phyloP scores from a whole-genome alignment of 257 asterid species.

The Plantago elongata region DNA sequence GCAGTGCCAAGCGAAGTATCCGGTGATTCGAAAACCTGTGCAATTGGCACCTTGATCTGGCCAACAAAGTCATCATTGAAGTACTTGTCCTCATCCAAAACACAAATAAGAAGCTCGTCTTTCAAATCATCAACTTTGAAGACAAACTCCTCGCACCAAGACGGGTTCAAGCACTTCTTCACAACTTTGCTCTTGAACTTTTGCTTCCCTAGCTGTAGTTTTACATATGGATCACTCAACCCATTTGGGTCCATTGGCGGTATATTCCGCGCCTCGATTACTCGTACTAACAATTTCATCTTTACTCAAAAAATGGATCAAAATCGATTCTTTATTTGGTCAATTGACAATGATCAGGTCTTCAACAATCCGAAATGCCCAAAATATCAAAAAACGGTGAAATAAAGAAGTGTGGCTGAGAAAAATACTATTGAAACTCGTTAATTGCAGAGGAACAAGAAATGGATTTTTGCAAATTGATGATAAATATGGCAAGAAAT shows the following conservation, averaged over 20 bases:
- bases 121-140: constrained; percentile 80
- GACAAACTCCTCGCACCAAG: constrained; percentile 91
- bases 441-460: constrained; percentile 16
- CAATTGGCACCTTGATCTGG: constrained; percentile 58
- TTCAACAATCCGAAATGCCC: constrained; percentile 16
- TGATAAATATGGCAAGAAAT: constrained; percentile 4
- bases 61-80: constrained; percentile 90
- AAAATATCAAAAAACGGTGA: constrained; percentile 4
- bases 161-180: constrained; percentile 79
- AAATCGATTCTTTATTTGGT: constrained; percentile 1
- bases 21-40: constrained; percentile 67
- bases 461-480: constrained; percentile 20
- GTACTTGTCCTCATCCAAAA: constrained; percentile 90
- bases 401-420: not conserved
- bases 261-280: constrained; percentile 71
- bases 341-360: constrained; percentile 9
- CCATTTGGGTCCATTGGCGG: constrained; percentile 92
- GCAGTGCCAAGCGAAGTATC: constrained; percentile 83
- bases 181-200: constrained; percentile 71
- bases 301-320: not conserved
- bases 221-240: constrained; percentile 90
- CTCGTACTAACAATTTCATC: constrained; percentile 91
- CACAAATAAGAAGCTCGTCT: constrained; percentile 70
- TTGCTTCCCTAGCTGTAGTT: constrained; percentile 80
- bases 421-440: constrained; percentile 4